A percentile compares a stretch with the other conserved stretches of the same genome.
Evolutionary conservation across 2,329 filamentous ascomycete species (phyloP).

Genomic region (Penicillium olsonii): DNA sequence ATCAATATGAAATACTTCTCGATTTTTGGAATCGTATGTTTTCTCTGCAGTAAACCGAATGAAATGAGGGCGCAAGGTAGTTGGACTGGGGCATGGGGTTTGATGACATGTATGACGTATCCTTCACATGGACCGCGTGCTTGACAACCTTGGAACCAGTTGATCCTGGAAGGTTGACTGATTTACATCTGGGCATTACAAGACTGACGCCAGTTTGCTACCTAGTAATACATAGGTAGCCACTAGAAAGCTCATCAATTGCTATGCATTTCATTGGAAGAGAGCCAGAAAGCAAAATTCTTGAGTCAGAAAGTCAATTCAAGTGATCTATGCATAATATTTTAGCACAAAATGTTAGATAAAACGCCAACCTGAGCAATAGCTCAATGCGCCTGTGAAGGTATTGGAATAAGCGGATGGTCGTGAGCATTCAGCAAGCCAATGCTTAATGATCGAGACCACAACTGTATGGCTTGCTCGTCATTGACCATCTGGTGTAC

Average conservation of each 20-base stretch:
- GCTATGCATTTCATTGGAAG: neutral
- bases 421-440: neutral
- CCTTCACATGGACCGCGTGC: neutral
- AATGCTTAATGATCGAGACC: neutral
- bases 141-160: too few relatives aligned
- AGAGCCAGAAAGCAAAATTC: neutral
- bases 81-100: neutral
- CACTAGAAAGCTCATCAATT: too few relatives aligned
- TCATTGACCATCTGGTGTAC: constrained; percentile 20
- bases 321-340: constrained; percentile 1
- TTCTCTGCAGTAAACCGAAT: neutral
- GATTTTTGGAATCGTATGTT: neutral
- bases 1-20: neutral
- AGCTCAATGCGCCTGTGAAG: constrained; percentile 13
- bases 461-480: neutral
- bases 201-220: neutral
- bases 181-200: neutral
- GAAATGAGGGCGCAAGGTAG: too few relatives aligned
- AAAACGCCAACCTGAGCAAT: constrained; percentile 12
- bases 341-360: neutral
- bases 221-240: too few relatives aligned
- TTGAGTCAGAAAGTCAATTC: neutral
- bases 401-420: neutral
- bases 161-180: neutral
- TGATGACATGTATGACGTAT: constrained; percentile 24